Conservation (phyloP, 2,329 filamentous ascomycete genomes). For the Cladophialophora carrionii region DNA sequence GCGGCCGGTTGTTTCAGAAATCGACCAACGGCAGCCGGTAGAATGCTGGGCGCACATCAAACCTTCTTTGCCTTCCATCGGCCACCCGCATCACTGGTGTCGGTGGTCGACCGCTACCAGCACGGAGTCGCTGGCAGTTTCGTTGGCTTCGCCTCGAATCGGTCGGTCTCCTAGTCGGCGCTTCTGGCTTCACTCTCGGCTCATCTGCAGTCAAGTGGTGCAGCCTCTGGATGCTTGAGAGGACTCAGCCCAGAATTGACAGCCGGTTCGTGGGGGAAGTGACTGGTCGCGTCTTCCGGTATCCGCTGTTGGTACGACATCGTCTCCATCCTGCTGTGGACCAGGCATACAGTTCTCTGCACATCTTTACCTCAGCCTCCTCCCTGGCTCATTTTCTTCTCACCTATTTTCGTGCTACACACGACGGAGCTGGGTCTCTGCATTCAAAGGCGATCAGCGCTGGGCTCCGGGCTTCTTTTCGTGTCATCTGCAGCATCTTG, state of each 20-base stretch:
- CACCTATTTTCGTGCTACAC: not conserved
- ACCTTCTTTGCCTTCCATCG: not conserved
- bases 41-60: not conserved
- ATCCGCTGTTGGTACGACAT: slow-evolving; percentile 1
- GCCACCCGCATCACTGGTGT: not conserved
- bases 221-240: no score
- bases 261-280: not conserved
- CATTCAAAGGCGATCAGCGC: slow-evolving; percentile 1
- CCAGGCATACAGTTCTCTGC: slow-evolving; percentile 16
- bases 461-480: not conserved
- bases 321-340: slow-evolving; percentile 1
- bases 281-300: not conserved
- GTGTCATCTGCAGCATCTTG: not conserved
- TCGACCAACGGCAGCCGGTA: slow-evolving; percentile 5
- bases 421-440: not conserved
- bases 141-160: not conserved
- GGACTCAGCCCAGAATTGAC: not conserved
- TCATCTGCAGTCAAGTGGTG: not conserved
- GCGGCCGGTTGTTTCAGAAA: slow-evolving; percentile 11
- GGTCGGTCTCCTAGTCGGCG: not conserved
- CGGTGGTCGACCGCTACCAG: no score
- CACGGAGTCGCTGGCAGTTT: no score
- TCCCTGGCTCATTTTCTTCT: slow-evolving; percentile 6
- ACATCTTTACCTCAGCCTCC: slow-evolving; percentile 4
- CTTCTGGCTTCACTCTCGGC: not conserved